Evolutionary conservation across 225 moss, liverwort and hornwort species (phyloP), one percentile per base, ranked within the genome.

Genomic region (Antitrichia curtipendula): DNA sequence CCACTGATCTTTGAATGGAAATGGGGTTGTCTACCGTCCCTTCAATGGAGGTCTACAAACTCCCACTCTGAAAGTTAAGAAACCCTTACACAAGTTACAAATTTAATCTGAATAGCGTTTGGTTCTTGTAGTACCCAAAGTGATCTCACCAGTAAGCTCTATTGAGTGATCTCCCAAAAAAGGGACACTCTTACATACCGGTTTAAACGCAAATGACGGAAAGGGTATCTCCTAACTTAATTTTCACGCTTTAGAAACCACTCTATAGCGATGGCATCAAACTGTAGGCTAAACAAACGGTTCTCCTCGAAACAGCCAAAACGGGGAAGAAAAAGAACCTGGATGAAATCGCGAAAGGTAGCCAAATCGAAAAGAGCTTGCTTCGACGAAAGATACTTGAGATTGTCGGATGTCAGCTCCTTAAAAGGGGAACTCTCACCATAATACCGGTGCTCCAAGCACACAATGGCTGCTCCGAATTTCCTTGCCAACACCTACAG

Each of bases 301-400:
- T 27, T 66, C 54, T 77, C 71, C 16, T 70, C 43, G 13, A 62
- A 73, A 32, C n/a, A 63, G 53, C 7, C 45, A 20, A 73, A 73
- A 50, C 4, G 58, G 16, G 16, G 15, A 65, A 41, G 16, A 38
- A 57, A 17, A 29, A 11, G 54, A 41, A 97, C 97, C 96, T 97
- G 97, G 70, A 95, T 95, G 57, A 78, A 97, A 82, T 94, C 91
- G 28, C 99, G 99, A 87, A 94, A 99, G 34, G 87, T 85, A 81
- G 97, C 99, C 87, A 99, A 88, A 93, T 99, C 99, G 63, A 97
- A 99, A 47, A 99, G 94, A 57, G 99, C 92, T 84, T 99, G 99
- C 75, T 96, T 95, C 53, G 99, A 96, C 16, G 97, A 95, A 59
- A 99, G 88, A 88, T 95, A 96, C 82, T 94, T 95, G 66, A 99